phyloP scores from a whole-genome alignment of 2,329 filamentous ascomycete species.

The Aspergillus jensenii region DNA sequence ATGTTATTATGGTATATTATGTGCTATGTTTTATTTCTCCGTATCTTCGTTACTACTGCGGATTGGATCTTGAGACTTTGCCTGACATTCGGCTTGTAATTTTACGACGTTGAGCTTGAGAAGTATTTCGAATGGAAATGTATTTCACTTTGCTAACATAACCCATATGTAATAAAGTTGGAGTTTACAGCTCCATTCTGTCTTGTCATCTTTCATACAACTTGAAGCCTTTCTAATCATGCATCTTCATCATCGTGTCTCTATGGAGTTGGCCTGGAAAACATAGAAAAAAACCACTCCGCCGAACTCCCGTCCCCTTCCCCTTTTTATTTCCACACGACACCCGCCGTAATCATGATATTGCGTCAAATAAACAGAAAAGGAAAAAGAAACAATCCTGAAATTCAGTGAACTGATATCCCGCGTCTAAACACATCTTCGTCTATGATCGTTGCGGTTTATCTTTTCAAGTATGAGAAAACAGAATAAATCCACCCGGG shows the following conservation, averaged over 20 bases:
- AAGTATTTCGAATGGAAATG: neutral
- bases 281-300: too few relatives aligned
- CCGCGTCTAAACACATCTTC: neutral
- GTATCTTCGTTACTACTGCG: too few relatives aligned
- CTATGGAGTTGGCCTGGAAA: neutral
- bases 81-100: too few relatives aligned
- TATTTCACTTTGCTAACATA: neutral
- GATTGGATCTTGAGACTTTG: too few relatives aligned
- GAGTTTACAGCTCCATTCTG: neutral
- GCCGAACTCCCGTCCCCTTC: neutral
- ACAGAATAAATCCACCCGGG: neutral
- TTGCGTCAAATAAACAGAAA: neutral
- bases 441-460: constrained; percentile 1
- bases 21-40: too few relatives aligned
- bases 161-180: neutral
- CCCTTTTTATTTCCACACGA: neutral
- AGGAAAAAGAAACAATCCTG: neutral
- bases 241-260: neutral
- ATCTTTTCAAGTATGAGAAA: neutral
- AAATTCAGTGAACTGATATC: neutral
- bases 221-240: neutral
- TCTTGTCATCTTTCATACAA: neutral
- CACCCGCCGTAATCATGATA: neutral
- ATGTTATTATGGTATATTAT: too few relatives aligned
- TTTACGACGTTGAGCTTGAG: neutral